Base-by-base conservation (phyloP, 1,139 yeast genomes). In the Geotrichum restrictum region DNA sequence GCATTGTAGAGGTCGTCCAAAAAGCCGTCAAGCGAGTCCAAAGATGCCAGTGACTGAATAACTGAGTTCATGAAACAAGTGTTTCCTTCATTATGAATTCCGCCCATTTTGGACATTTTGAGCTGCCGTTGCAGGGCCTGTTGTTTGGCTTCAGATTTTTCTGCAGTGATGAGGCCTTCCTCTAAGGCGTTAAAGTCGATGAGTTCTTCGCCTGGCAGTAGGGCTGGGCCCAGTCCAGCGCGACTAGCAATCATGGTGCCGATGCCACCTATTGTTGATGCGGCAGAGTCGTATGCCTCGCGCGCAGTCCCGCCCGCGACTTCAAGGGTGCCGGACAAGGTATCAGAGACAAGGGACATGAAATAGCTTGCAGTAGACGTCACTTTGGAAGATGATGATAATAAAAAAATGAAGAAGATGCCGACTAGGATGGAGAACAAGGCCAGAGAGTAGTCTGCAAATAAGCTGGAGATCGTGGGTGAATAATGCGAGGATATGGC, bases 61-160 rank as follows among this genome's bases (percentile, higher is more conserved):
- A 89, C 96, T 19, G 89, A 82, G 68, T 89, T 89, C 95, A 89
- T 88, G 62, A 89, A 89, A 67, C 97, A 89, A 0, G 96, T 88
- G 64, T 89, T 89, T 13, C 96, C 96, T 59, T 88, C 96, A 67
- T 89, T 89, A 57, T 81, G 78, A 42, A 89, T 74, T 1, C 97
- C 97, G 24, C 96, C 96, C 37, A 88, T 78, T 57, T 78, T 45
- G 16, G 52, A 39, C 32, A 45, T 47, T 21, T 32, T 41, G 8
- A 53, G 38, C 27, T 53, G 51, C 19, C 53, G 45, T 32, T 53
- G 48, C 29, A 24, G 31, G 22, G 52, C 45, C 16, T 47, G 80
- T 21, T 8, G 18, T 57, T 40, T 59, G 56, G 38, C 62, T 55
- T 57, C 54, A 1, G 56, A 55, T 48, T 56, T 58, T 50, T 67